These are phyloP conservation scores for Coleophoma crateriformis DNA, from an alignment of 2,329 filamentous ascomycete genomes.

Conservation along the genomic window DNA sequence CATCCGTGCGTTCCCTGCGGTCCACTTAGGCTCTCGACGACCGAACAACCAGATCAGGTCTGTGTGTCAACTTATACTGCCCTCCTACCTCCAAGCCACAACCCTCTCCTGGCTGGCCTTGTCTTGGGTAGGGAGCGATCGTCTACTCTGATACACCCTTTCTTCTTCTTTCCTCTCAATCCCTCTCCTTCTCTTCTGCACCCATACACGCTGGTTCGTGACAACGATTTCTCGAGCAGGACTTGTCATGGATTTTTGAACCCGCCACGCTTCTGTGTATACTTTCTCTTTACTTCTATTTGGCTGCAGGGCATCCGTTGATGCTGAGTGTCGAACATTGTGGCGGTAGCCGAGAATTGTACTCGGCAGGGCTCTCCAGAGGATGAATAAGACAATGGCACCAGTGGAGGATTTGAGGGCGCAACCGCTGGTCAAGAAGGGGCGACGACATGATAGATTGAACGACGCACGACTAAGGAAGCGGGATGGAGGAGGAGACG, in stretches of 20 bases:
- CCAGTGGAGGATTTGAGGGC: constrained; percentile 17
- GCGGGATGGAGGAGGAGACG: constrained; percentile 2
- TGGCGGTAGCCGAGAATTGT: constrained; percentile 15
- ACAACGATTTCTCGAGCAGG: constrained; percentile 15
- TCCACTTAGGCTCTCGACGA: too few species aligned
- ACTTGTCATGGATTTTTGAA: constrained; percentile 9
- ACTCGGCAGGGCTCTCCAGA: constrained; percentile 15
- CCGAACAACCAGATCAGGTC: too few species aligned
- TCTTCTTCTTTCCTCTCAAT: constrained; percentile 10
- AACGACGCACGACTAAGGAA: constrained; percentile 2
- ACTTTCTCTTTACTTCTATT: constrained; percentile 1
- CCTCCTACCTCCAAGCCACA: too few species aligned
- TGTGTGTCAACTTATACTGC: too few species aligned
- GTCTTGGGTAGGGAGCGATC: constrained; percentile 2
- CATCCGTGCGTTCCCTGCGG: background rate
- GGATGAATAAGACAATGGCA: constrained; percentile 25
- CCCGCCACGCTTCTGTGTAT: background rate
- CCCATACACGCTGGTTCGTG: constrained; percentile 28
- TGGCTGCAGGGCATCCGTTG: constrained; percentile 8
- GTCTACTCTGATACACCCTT: constrained; percentile 11
- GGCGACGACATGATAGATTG: constrained; percentile 5
- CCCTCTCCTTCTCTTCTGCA: constrained; percentile 7
- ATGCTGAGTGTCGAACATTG: constrained; percentile 16
- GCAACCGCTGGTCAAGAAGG: constrained; percentile 7
- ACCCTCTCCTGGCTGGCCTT: background rate